phyloP scores from a whole-genome alignment of 1,284 basidiomycete genomes.

The Amylostereum areolatum region DNA sequence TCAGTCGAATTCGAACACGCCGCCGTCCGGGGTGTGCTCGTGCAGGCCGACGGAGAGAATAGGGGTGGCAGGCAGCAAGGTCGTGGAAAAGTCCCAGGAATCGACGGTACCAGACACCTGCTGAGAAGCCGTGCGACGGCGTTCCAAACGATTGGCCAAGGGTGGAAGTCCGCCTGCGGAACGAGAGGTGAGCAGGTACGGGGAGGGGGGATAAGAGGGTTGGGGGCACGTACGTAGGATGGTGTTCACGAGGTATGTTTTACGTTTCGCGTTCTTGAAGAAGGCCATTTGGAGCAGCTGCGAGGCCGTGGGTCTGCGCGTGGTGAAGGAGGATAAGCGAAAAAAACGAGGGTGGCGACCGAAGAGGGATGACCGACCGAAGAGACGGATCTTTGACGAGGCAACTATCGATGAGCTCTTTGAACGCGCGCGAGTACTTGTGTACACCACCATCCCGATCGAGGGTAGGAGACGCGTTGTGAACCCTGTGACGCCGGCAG shows the following conservation, averaged over 20 bases:
- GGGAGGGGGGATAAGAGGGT: background rate
- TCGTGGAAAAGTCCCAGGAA: constrained; percentile 62
- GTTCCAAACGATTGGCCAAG: constrained; percentile 63
- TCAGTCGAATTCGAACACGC: background rate
- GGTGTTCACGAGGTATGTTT: constrained; percentile 64
- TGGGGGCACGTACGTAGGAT: constrained; percentile 51
- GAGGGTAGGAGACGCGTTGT: constrained; percentile 68
- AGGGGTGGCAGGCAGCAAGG: constrained; percentile 23
- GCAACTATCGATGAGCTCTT: constrained; percentile 78
- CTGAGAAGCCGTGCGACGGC: constrained; percentile 37
- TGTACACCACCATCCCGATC: constrained; percentile 67
- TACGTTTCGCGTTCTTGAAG: constrained; percentile 74
- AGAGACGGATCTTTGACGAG: constrained; percentile 76
- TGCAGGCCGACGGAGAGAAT: constrained; percentile 2
- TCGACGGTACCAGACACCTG: constrained; percentile 45
- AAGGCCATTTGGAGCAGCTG: constrained; percentile 77
- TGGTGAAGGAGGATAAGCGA: background rate
- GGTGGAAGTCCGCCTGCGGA: constrained; percentile 58
- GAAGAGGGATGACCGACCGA: constrained; percentile 42
- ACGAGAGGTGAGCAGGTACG: constrained; percentile 1
- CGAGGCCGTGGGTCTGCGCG: constrained; percentile 61
- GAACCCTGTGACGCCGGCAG: constrained; percentile 44
- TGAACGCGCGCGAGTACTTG: constrained; percentile 78
- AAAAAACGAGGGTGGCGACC: constrained; percentile 21
- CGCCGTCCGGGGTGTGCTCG: background rate